phyloP scores from a whole-genome alignment of 1,139 yeast genomes.

The Geotrichum restrictum region DNA sequence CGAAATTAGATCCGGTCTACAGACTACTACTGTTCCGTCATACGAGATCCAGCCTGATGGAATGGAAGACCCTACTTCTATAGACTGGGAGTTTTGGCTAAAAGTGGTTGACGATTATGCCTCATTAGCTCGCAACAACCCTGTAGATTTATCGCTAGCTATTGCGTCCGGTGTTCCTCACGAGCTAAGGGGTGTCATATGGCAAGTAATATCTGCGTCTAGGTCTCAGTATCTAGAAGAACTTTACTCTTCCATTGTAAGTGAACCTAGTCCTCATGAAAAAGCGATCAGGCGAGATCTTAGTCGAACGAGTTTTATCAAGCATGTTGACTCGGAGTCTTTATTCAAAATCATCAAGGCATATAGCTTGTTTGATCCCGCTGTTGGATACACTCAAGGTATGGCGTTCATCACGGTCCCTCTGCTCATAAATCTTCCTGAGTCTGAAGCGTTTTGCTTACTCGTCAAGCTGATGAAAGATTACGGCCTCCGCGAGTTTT shows the following conservation, averaged over 20 bases:
- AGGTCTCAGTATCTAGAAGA: slow-evolving; percentile 72
- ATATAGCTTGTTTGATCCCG: slow-evolving; percentile 80
- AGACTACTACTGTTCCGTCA: neutral
- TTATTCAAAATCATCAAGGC: slow-evolving; percentile 75
- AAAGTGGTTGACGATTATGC: slow-evolving; percentile 70
- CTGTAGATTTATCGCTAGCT: slow-evolving; percentile 55
- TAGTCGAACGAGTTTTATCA: slow-evolving; percentile 76
- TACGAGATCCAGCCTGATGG: slow-evolving; percentile 28
- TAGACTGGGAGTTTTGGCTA: slow-evolving; percentile 71
- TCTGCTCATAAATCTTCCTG: slow-evolving; percentile 70
- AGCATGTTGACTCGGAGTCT: slow-evolving; percentile 50
- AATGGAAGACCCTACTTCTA: slow-evolving; percentile 33
- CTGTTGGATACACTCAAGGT: slow-evolving; percentile 96
- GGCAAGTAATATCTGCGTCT: slow-evolving; percentile 88
- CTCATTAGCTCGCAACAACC: slow-evolving; percentile 57
- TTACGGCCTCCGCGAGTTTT: slow-evolving; percentile 71
- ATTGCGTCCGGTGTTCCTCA: slow-evolving; percentile 76
- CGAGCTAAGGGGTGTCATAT: slow-evolving; percentile 79
- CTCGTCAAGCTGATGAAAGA: slow-evolving; percentile 79
- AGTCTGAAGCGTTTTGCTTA: slow-evolving; percentile 79
- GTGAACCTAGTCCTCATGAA: slow-evolving; percentile 60
- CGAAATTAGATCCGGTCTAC: slow-evolving; percentile 30
- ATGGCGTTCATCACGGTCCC: slow-evolving; percentile 93
- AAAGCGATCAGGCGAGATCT: slow-evolving; percentile 77
- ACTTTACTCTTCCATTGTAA: slow-evolving; percentile 52